Percentiles rank a stretch among this genome's conserved stretches.
Evolutionary conservation across 257 asterid genomes (phyloP).

Genomic region (Forsythia suspensa): DNA sequence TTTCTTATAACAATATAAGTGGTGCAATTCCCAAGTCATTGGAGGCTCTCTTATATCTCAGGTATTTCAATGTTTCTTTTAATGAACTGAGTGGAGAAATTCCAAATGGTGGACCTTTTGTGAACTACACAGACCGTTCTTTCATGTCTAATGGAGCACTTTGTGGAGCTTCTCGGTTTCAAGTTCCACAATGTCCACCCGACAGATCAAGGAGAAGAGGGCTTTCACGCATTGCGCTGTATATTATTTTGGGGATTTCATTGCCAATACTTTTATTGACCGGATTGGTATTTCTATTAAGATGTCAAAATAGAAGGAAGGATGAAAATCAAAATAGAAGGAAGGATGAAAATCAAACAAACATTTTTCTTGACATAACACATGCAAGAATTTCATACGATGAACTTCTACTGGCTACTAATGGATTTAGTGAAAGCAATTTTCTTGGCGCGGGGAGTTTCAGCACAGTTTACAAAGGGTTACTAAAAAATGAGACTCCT

Average conservation of each 20-base stretch:
- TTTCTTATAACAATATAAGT: slow-evolving; percentile 29
- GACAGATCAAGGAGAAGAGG: background rate
- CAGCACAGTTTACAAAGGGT: slow-evolving; percentile 27
- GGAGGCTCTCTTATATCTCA: slow-evolving; percentile 6
- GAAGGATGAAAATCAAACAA: background rate
- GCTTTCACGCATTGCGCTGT: background rate
- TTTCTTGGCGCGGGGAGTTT: slow-evolving; percentile 24
- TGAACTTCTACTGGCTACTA: slow-evolving; percentile 26
- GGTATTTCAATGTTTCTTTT: slow-evolving; percentile 16
- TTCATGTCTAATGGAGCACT: slow-evolving; percentile 16
- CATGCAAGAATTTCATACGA: slow-evolving; percentile 25
- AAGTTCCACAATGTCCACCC: background rate
- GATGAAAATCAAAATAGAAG: background rate
- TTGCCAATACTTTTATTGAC: background rate
- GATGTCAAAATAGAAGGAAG: background rate
- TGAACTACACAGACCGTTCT: slow-evolving; percentile 2
- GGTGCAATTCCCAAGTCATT: slow-evolving; percentile 33
- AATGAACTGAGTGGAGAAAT: slow-evolving; percentile 14
- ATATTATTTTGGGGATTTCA: background rate
- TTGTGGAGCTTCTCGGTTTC: slow-evolving; percentile 18
- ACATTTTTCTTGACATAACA: background rate
- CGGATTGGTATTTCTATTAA: background rate
- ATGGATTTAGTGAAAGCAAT: slow-evolving; percentile 25
- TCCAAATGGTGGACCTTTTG: slow-evolving; percentile 22
- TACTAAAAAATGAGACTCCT: slow-evolving; percentile 5